These are phyloP conservation scores for Choanephora cucurbitarum DNA, from an alignment of 371 early-diverging fungal species.

Conservation along the genomic window DNA sequence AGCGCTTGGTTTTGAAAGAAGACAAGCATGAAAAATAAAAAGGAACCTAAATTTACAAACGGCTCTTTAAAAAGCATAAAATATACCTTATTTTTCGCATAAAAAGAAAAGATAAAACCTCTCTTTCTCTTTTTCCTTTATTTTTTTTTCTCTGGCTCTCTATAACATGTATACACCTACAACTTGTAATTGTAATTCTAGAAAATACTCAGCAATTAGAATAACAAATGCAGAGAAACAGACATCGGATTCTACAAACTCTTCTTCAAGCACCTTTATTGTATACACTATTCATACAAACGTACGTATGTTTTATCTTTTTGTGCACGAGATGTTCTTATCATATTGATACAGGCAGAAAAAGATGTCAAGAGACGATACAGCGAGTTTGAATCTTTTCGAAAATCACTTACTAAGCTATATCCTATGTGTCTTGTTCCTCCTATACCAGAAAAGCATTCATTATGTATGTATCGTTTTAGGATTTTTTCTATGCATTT, in stretches of 20 bases:
- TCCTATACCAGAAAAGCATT: conserved; percentile 95
- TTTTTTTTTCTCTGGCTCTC: background rate
- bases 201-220: background rate
- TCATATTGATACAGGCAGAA: background rate
- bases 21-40: too few relatives aligned
- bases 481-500: conserved; percentile 11
- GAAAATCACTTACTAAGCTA: conserved; percentile 54
- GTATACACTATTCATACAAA: background rate
- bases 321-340: background rate
- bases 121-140: background rate
- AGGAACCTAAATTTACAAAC: too few relatives aligned
- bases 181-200: background rate
- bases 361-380: background rate
- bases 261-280: background rate
- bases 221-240: conserved; percentile 1
- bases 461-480: conserved; percentile 76
- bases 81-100: background rate
- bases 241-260: background rate
- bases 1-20: too few relatives aligned
- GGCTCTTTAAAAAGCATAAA: too few relatives aligned
- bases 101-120: background rate
- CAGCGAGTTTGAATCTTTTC: background rate
- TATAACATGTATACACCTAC: background rate
- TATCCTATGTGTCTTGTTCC: conserved; percentile 88
- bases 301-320: background rate